Evolutionary conservation across 2,329 filamentous ascomycete species (phyloP), one percentile per base, ranked within the genome.

Genomic region (Chaetomiaceae sp.): DNA sequence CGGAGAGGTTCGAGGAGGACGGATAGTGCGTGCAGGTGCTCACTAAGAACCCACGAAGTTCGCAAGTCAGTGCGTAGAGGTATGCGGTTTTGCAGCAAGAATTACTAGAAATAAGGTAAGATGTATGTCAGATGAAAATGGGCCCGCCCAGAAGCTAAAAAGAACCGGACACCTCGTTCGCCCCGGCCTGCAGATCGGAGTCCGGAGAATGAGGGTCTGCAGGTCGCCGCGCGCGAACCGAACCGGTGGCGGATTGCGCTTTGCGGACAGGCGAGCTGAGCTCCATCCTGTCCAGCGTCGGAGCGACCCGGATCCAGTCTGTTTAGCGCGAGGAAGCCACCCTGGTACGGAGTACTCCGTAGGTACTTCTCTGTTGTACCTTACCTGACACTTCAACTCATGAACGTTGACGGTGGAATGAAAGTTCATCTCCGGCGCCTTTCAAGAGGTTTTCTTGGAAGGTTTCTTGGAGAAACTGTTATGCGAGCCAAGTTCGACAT

Each of bases 121-220:
- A 29, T 17, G 25, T n/a, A 17, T 31, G 17, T 25, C 19, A 29
- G 9, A 34, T 37, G 17, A 8, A 17, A 27, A 6, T 23, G 20
- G 9, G 9, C 29, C 27, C 23, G 43, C 34, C 25, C 47, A 12
- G 27, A 31, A 31, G 27, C 27, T n/a, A n/a, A 12, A 31, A 4
- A 53, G 43, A 42, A 40, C 11, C 20, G 29, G 42, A 29, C 42
- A 47, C 42, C 45, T 48, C 45, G 33, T 38, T 17, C 44, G 12
- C 19, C 51, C n/a, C 15, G 39, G 23, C 12, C 23, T 53, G 46
- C 34, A 27, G 51, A 54, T 54, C 46, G 40, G 51, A 49, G 39
- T 23, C 51, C 51, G 46, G 39, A 54, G 37, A 54, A 33, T 49
- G 46, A 45, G 25, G 15, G 23, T 49, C 51, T 48, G 36, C 31